Conservation (phyloP, 2,329 filamentous ascomycete genomes). For the Alternaria consortialis region DNA sequence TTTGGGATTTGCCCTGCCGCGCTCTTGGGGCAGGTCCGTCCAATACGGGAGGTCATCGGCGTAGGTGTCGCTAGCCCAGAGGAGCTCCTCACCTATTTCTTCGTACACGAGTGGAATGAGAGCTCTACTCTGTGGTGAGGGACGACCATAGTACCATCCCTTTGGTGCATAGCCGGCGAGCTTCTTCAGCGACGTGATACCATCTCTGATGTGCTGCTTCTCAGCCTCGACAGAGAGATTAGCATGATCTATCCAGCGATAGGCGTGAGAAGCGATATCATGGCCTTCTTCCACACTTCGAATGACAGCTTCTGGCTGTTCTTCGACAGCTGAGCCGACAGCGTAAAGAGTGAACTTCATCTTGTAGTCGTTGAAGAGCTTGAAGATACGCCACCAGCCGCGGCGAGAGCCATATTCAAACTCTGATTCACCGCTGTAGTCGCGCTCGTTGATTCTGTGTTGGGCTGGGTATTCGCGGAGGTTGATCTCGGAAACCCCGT, state of each 20-base stretch:
- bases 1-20: conserved; percentile 51
- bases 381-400: conserved; percentile 61
- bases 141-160: conserved; percentile 62
- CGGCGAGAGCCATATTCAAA: conserved; percentile 62
- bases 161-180: conserved; percentile 58
- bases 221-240: conserved; percentile 58
- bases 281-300: conserved; percentile 61
- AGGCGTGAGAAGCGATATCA: conserved; percentile 61
- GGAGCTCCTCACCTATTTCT: conserved; percentile 61
- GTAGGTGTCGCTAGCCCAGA: conserved; percentile 62
- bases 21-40: conserved; percentile 62
- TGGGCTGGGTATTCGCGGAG: conserved; percentile 50
- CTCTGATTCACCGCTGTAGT: conserved; percentile 59
- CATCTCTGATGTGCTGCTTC: conserved; percentile 58
- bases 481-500: conserved; percentile 42
- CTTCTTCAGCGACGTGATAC: conserved; percentile 53
- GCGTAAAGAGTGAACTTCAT: conserved; percentile 63
- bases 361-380: conserved; percentile 58
- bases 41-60: conserved; percentile 66
- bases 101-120: conserved; percentile 62
- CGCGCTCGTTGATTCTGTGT: conserved; percentile 54
- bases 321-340: conserved; percentile 59
- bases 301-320: conserved; percentile 59
- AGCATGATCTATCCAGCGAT: conserved; percentile 63
- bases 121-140: conserved; percentile 56